Evolutionary conservation across 1,139 yeast species (phyloP), one percentile per base, ranked within the genome.

Genomic region (Taphrina populina): DNA sequence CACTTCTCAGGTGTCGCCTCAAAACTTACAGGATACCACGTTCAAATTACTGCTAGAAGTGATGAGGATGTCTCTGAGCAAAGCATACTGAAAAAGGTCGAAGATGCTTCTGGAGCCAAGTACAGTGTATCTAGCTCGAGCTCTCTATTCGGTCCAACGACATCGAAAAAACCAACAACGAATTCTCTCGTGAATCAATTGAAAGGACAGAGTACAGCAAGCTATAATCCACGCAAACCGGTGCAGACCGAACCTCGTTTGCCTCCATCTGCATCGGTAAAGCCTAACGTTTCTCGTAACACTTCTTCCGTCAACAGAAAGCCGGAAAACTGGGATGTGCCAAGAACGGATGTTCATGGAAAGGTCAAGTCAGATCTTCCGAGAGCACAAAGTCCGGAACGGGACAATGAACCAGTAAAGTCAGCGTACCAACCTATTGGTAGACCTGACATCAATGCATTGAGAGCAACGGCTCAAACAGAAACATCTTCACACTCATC

Each of bases 31-130:
- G 95, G 95, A 35, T 92, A 90, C 71, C 98, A 92, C 68, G 90
- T 92, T 56, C 97, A 92, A 71, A 82, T 94, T 62, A 88, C 96
- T 40, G 98, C 97, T n/a, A 81, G 97, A 71, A 95, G 87, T 66
- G 77, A 80, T 55, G 96, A 88, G 66, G 98, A 94, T 68, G 77
- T 94, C 68, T 86, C 86, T 64, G 86, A 84, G 46, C 76, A 78
- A 30, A 95, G 85, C 60, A 79, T 92, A 61, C 70, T 88, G 63
- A 76, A 81, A 56, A 82, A 88, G 64, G 82, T 94, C 51, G 82
- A 87, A 62, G 84, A 88, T 62, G 96, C 98, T 36, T 86, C 97
- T 1, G 98, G 98, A 64, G 96, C 98, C 21, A 82, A 95, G 67
- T 92, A 92, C 71, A 83, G 95, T 3, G 79, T 82, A 56, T 58